Conservation (phyloP, 2,329 filamentous ascomycete species). For the Dactylellina cionopaga region DNA sequence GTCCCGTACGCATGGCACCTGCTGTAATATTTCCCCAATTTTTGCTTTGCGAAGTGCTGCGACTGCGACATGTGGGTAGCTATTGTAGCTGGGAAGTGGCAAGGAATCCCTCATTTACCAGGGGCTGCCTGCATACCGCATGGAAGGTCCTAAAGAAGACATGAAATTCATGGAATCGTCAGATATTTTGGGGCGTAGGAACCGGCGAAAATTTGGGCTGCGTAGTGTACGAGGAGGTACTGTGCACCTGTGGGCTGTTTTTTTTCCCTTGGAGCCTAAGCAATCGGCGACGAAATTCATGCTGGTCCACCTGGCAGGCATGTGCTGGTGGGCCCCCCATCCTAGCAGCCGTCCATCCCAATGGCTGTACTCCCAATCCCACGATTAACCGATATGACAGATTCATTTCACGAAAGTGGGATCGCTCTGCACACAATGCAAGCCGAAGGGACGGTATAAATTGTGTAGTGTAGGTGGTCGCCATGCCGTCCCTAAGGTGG, state of each 20-base stretch:
- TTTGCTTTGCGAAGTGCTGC: constrained; percentile 22
- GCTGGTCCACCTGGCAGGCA: constrained; percentile 27
- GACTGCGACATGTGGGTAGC: constrained; percentile 19
- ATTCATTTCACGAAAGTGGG: not conserved
- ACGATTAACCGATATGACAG: constrained; percentile 2
- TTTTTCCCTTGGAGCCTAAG: constrained; percentile 28
- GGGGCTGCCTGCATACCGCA: constrained; percentile 39
- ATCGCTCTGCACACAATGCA: not conserved
- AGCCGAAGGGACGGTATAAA: not conserved
- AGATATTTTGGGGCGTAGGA: constrained; percentile 19
- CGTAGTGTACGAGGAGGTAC: constrained; percentile 5
- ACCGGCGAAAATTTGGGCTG: not conserved
- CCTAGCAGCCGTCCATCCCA: constrained; percentile 3
- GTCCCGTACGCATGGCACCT: constrained; percentile 13
- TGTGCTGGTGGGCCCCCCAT: constrained; percentile 32
- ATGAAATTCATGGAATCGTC: constrained; percentile 22
- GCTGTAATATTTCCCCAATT: constrained; percentile 20
- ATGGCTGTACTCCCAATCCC: not conserved
- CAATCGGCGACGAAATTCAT: constrained; percentile 31
- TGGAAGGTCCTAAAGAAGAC: constrained; percentile 48
- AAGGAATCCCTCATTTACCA: constrained; percentile 40
- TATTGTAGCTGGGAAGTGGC: constrained; percentile 26
- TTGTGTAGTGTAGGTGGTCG: not conserved
- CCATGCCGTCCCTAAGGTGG: not conserved
- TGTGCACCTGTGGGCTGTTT: not conserved